Base-by-base conservation (phyloP, 768 basidiomycete genomes). In the Chlorophyllum brunneum region DNA sequence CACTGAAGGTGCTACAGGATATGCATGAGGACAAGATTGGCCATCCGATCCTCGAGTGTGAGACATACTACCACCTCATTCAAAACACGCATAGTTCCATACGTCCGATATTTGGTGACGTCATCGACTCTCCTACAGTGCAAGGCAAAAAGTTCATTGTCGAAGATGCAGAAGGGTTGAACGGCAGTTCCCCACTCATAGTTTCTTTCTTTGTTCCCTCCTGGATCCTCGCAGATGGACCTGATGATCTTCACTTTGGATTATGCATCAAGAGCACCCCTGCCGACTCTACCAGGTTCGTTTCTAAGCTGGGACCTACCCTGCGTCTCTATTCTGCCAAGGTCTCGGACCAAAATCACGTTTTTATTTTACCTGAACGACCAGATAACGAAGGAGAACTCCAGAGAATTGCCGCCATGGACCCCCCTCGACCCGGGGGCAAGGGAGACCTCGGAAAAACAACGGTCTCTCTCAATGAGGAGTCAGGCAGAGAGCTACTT, bases 1-100 rank as follows among this genome's bases (percentile, higher is more conserved):
- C 60, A 4, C 57, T 75, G 16, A 56, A 52, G 37, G 54, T 63
- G 9, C 42, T 75, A 2, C 61, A 66, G 49, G 55, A 55, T 6
- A 42, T 54, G 0, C 16, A 61, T 22, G 49, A 55, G 7, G 57
- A 67, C 6, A 23, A 62, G 27, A 36, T 67, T 23, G 63, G 63
- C 5, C 67, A 67, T 3, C 75, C 72, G 0, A 40, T 66, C 3
- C 59, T 78, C 5, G 65, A 70, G 26, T 73, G 74, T 54, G 67
- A 71, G 34, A 51, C 70, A 16, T 53, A 34, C n/a, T 15, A 4
- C 36, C 4, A 20, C 4, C 13, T 30, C 1, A 24, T 40, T 3
- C 60, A 64, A 22, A 74, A 74, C 43, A 58, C 66, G 13, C 72
- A 72, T 55, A 60, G 69, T 10, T 63, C 67, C 1, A 54, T 70